A percentile compares a stretch with the other conserved stretches of the same genome.
Evolutionary conservation across 139 green algal species (phyloP).

Genomic region (Penium margaritaceum): DNA sequence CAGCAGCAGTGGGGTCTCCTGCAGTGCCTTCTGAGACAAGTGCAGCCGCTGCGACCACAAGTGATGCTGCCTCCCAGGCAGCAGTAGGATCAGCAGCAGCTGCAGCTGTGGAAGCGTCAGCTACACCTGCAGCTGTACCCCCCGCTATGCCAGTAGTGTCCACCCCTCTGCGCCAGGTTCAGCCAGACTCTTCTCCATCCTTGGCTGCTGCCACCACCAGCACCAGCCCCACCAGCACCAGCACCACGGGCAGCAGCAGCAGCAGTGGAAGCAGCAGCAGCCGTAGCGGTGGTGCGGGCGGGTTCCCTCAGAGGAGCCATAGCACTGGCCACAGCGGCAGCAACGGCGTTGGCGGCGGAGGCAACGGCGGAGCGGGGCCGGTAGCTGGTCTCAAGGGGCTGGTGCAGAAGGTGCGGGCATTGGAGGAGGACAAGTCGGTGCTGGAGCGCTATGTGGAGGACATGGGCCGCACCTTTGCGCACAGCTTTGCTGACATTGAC

Average conservation of each 20-base stretch:
- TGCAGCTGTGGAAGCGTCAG: too few species aligned
- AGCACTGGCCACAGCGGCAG: not conserved
- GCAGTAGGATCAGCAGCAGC: too few species aligned
- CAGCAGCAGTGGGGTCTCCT: too few species aligned
- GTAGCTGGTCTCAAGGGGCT: conserved; percentile 36
- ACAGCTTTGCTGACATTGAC: conserved; percentile 30
- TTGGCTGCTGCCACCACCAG: too few species aligned
- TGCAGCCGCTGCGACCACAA: too few species aligned
- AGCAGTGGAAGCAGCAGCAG: not conserved
- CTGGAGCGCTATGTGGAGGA: conserved; percentile 49
- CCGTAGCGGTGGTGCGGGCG: not conserved
- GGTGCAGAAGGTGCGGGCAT: conserved; percentile 43
- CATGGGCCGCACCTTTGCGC: conserved; percentile 25
- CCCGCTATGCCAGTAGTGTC: too few species aligned
- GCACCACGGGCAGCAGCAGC: not conserved
- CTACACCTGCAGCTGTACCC: too few species aligned
- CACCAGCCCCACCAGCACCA: not conserved
- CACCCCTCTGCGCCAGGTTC: too few species aligned
- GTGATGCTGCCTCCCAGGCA: too few species aligned
- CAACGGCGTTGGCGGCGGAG: not conserved
- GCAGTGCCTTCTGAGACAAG: too few species aligned
- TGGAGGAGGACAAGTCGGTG: conserved; percentile 49
- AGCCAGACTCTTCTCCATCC: too few species aligned
- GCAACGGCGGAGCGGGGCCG: not conserved
- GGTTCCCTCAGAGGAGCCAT: not conserved